These are phyloP conservation scores for Coemansia sp. DNA, from an alignment of 192 early-diverging fungal genomes.

Conservation along the genomic window DNA sequence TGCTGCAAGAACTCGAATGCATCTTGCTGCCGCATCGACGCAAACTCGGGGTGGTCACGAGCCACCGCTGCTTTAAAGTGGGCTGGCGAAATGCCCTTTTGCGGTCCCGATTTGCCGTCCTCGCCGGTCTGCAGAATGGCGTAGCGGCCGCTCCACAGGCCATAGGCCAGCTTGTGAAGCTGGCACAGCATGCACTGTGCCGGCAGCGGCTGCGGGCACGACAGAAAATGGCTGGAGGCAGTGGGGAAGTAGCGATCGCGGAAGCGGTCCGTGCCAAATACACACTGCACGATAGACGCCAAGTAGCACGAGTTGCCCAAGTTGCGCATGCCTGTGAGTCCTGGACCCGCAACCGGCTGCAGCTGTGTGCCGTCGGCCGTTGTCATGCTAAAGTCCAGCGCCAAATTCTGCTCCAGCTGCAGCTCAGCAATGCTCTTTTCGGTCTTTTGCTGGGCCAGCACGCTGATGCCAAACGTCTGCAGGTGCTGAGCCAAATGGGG, in stretches of 20 bases:
- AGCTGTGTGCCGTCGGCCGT: conserved; percentile 90
- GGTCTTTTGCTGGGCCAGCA: conserved; percentile 80
- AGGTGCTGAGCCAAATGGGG: conserved; percentile 76
- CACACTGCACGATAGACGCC: conserved; percentile 89
- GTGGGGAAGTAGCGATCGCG: conserved; percentile 62
- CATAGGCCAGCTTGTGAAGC: conserved; percentile 86
- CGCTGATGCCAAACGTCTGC: conserved; percentile 84
- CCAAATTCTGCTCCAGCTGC: conserved; percentile 94
- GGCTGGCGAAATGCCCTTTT: conserved; percentile 81
- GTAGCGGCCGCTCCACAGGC: conserved; percentile 86
- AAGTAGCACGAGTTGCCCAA: conserved; percentile 99
- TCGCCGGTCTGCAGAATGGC: conserved; percentile 52
- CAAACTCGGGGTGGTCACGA: conserved; percentile 89
- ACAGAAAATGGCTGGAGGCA: conserved; percentile 34
- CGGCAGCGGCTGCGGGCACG: conserved; percentile 49
- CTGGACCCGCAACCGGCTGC: conserved; percentile 80
- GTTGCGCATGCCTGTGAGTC: conserved; percentile 90
- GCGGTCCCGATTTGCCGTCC: conserved; percentile 54
- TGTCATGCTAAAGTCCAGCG: conserved; percentile 97
- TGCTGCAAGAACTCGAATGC: conserved; percentile 92
- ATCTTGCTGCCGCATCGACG: conserved; percentile 98
- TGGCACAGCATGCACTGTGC: conserved; percentile 88
- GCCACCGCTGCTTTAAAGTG: conserved; percentile 93
- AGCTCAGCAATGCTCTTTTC: conserved; percentile 90
- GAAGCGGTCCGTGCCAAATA: conserved; percentile 77